Evolutionary conservation across 805 yeast species (phyloP).

Genomic region (Nakazawaea peltata): DNA sequence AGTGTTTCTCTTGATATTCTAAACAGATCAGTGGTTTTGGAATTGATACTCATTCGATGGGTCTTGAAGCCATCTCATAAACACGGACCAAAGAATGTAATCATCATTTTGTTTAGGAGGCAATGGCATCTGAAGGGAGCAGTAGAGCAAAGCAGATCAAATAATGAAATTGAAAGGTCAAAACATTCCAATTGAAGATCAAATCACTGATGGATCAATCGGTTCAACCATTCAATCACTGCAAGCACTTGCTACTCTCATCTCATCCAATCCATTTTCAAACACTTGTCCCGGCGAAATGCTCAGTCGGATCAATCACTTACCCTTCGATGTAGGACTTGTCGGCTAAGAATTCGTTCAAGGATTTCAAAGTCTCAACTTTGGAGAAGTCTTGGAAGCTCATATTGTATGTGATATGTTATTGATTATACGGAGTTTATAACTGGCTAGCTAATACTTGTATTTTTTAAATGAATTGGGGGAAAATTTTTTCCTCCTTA

Average conservation of each 20-base stretch:
- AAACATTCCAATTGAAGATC: not conserved
- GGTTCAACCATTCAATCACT: not conserved
- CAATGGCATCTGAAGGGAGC: not conserved
- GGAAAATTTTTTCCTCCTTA: too few relatives aligned
- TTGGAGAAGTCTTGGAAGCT: constrained; percentile 78
- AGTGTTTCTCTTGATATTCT: too few relatives aligned
- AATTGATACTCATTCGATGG: constrained; percentile 88
- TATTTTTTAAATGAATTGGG: too few relatives aligned
- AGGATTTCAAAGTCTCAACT: constrained; percentile 62
- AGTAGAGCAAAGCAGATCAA: not conserved
- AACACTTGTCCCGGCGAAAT: too few relatives aligned
- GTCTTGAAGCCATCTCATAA: constrained; percentile 94
- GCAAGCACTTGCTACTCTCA: not conserved
- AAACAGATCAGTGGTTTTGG: constrained; percentile 18
- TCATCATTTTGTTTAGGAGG: constrained; percentile 45
- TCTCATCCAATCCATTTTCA: too few relatives aligned
- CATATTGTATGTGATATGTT: constrained; percentile 30
- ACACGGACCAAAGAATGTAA: constrained; percentile 83
- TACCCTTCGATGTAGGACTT: constrained; percentile 96
- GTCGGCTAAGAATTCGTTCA: constrained; percentile 82
- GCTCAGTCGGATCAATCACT: constrained; percentile 29
- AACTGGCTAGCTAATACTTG: too few relatives aligned
- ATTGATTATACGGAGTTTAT: too few relatives aligned
- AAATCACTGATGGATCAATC: not conserved
- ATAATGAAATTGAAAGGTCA: not conserved